Evolutionary conservation across 2,329 filamentous ascomycete genomes (phyloP), one percentile per base, ranked within the genome.

Genomic region (Penicillium sp.): DNA sequence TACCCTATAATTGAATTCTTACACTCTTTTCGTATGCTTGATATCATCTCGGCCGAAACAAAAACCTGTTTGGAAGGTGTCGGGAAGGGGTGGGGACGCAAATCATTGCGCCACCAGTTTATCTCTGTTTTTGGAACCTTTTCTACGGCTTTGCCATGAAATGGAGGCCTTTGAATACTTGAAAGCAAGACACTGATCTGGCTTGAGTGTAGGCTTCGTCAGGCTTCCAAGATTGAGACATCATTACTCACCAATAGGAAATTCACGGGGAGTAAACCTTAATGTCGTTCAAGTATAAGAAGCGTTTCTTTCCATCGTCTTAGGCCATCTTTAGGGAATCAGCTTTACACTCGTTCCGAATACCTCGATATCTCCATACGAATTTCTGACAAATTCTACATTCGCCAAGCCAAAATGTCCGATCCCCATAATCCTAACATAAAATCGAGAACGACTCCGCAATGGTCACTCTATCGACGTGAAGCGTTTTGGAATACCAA

Each of bases 401-500:
- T 14, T 28, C 10, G 25, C 10, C 8, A 10, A 10, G 43, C 14
- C 38, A 25, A 53, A 6, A 66, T 62, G 61, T 60, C 71, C 33
- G 84, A 87, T 67, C 78, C 80, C 8, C 80, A 79, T 4, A 84
- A 82, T 60, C 80, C 82, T 10, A 84, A 85, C 64, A 81, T 82
- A 56, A 70, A 81, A 49, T 71, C 73, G 55, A 75, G 84, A 62
- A 78, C 74, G 37, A 85, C 83, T 1, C 83, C 83, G 11, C 81
- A 86, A 72, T 86, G 81, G 75, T 81, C 75, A 11, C 73, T 84
- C 8, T 85, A 85, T 66, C 84, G 86, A 66, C 78, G 83, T 14
- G 79, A 85, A 59, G 80, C 82, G 63, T 85, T 86, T 69, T 84
- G 80, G 82, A 80, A 80, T 54, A 73, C 74, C 38, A 86, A 85